These are phyloP conservation scores for Microsporum audouinii DNA, from an alignment of 2,329 filamentous ascomycete species.

Conservation along the genomic window DNA sequence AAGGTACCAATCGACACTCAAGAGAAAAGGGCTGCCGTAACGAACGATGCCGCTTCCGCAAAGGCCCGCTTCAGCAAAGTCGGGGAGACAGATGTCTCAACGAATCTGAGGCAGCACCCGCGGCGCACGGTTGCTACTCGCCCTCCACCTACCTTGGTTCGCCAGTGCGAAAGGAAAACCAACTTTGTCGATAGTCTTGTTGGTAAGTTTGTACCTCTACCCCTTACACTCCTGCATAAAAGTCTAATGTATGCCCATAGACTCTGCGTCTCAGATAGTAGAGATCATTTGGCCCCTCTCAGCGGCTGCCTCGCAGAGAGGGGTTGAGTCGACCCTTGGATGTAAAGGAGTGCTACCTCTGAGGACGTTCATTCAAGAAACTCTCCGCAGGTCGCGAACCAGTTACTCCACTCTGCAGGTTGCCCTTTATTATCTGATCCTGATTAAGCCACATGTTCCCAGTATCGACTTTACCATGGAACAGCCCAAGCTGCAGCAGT, in stretches of 20 bases:
- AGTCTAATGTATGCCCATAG: constrained; percentile 41
- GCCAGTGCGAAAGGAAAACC: constrained; percentile 83
- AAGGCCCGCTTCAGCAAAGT: not conserved
- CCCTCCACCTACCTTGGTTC: constrained; percentile 62
- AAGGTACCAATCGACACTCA: constrained; percentile 22
- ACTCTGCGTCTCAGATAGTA: constrained; percentile 94
- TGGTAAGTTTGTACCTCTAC: constrained; percentile 57
- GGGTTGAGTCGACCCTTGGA: constrained; percentile 47
- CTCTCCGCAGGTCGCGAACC: constrained; percentile 81
- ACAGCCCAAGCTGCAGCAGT: constrained; percentile 60
- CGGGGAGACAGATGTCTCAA: constrained; percentile 21
- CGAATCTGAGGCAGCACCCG: constrained; percentile 37
- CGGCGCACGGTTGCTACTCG: constrained; percentile 44
- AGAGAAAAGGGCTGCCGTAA: constrained; percentile 21
- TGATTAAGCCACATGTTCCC: constrained; percentile 84
- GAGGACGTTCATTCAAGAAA: constrained; percentile 95
- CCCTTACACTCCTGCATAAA: constrained; percentile 25
- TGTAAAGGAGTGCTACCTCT: constrained; percentile 73
- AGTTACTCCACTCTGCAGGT: constrained; percentile 97
- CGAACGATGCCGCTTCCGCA: constrained; percentile 23
- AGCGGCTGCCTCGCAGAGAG: constrained; percentile 59
- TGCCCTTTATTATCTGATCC: constrained; percentile 86
- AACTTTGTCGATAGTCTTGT: constrained; percentile 95
- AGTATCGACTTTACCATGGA: constrained; percentile 73
- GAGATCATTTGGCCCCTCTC: constrained; percentile 95